phyloP scores from a whole-genome alignment of 495 filamentous ascomycete species.

The Venustampulla echinocandica region DNA sequence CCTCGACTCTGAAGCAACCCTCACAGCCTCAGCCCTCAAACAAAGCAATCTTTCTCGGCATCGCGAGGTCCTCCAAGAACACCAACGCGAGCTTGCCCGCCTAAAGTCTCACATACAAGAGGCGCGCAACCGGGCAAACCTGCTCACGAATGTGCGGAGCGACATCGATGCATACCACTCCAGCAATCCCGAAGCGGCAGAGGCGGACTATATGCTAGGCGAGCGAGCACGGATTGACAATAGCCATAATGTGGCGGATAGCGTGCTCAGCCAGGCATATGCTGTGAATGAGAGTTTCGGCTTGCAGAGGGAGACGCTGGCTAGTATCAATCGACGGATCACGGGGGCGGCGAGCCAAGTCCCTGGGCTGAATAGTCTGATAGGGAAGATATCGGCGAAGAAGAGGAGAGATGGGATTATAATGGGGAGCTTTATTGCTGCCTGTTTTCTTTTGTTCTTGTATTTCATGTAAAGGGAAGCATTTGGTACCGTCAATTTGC shows the following conservation, averaged over 20 bases:
- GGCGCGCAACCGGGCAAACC: conserved; percentile 76
- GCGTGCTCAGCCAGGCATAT: conserved; percentile 92
- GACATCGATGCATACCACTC: conserved; percentile 86
- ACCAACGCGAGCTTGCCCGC: conserved; percentile 72
- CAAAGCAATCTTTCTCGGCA: conserved; percentile 90
- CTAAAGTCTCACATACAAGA: conserved; percentile 59
- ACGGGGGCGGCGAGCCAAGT: conserved; percentile 80
- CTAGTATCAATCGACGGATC: conserved; percentile 81
- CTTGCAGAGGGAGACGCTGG: conserved; percentile 75
- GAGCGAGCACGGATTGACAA: conserved; percentile 79
- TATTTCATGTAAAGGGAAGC: conserved; percentile 55
- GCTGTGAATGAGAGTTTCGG: conserved; percentile 90
- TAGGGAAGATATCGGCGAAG: conserved; percentile 88
- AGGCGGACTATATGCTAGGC: conserved; percentile 94
- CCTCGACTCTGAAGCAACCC: conserved; percentile 86
- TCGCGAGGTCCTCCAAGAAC: conserved; percentile 79
- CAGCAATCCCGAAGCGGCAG: conserved; percentile 67
- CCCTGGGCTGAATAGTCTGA: conserved; percentile 87
- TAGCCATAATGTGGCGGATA: conserved; percentile 79
- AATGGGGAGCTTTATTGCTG: conserved; percentile 77
- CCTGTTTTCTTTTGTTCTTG: conserved; percentile 82
- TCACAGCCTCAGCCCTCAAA: conserved; percentile 84
- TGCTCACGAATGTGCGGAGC: conserved; percentile 82
- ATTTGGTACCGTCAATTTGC: conserved; percentile 5
- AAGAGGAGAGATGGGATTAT: conserved; percentile 94